These are phyloP conservation scores for Cyberlindnera galapagoensis DNA, from an alignment of 805 yeast genomes.

Conservation along the genomic window DNA sequence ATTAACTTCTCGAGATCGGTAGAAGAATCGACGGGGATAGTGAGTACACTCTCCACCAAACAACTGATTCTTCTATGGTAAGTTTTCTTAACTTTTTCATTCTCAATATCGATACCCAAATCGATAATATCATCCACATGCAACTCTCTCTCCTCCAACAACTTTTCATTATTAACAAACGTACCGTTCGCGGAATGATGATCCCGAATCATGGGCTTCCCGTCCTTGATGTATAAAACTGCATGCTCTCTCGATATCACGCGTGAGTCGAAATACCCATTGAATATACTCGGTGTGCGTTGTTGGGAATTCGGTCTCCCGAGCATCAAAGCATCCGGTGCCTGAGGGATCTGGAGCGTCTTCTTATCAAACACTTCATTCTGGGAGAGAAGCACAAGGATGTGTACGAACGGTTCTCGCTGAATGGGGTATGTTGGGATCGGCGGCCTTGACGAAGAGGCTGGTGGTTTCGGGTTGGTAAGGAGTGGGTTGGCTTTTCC, in stretches of 20 bases:
- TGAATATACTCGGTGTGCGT: conserved; percentile 52
- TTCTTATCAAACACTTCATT: conserved; percentile 81
- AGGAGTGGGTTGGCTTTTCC: conserved; percentile 7
- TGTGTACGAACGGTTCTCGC: conserved; percentile 35
- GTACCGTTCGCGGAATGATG: conserved; percentile 93
- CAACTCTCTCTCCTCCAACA: conserved; percentile 54
- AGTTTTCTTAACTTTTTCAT: conserved; percentile 36
- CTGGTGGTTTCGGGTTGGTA: conserved; percentile 1
- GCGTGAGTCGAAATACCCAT: conserved; percentile 91
- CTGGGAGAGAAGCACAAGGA: conserved; percentile 67
- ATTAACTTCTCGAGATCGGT: conserved; percentile 14
- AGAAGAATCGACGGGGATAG: conserved; percentile 32
- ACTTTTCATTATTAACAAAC: conserved; percentile 70
- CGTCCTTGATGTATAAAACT: conserved; percentile 71
- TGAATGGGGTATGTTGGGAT: background rate
- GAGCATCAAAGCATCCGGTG: conserved; percentile 76
- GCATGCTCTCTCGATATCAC: conserved; percentile 95
- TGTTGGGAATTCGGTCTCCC: conserved; percentile 79
- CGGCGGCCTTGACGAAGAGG: background rate
- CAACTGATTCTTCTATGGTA: conserved; percentile 87
- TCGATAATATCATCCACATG: conserved; percentile 84
- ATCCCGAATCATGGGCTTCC: conserved; percentile 73
- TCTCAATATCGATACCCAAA: conserved; percentile 83
- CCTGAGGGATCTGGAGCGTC: conserved; percentile 68
- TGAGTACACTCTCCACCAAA: conserved; percentile 64